Evolutionary conservation across 1,284 basidiomycete genomes (phyloP).

Genomic region (Puccinia brachypodii): DNA sequence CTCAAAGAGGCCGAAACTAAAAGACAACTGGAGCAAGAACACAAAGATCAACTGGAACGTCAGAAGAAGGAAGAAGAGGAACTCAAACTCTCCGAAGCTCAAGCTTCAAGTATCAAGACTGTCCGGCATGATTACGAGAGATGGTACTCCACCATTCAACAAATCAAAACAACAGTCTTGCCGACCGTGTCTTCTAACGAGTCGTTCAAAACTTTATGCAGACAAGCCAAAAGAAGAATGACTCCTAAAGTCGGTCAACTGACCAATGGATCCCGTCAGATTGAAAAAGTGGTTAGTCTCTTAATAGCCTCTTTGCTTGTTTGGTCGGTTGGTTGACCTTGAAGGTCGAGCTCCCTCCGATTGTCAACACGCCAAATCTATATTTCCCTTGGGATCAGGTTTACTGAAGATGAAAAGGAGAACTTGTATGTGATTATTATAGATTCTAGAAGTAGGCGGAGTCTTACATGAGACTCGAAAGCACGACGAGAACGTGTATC

Average conservation of each 20-base stretch:
- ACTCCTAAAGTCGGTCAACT: slow-evolving; percentile 89
- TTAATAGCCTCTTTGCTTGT: background rate
- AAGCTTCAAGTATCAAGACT: background rate
- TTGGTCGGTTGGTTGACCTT: slow-evolving; percentile 52
- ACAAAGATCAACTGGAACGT: slow-evolving; percentile 7
- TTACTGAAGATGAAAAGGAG: background rate
- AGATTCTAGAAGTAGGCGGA: slow-evolving; percentile 44
- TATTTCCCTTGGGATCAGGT: slow-evolving; percentile 18
- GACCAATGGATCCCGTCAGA: slow-evolving; percentile 73
- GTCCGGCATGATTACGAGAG: slow-evolving; percentile 26
- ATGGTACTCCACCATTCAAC: slow-evolving; percentile 29
- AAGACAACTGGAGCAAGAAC: slow-evolving; percentile 1
- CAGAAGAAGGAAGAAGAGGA: slow-evolving; percentile 34
- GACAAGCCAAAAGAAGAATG: slow-evolving; percentile 73
- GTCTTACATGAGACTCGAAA: slow-evolving; percentile 49
- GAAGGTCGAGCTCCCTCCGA: slow-evolving; percentile 56
- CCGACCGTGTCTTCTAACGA: slow-evolving; percentile 69
- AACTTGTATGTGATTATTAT: background rate
- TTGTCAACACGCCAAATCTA: slow-evolving; percentile 1
- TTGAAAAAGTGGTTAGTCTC: slow-evolving; percentile 69
- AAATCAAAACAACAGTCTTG: slow-evolving; percentile 73
- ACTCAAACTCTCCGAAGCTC: background rate
- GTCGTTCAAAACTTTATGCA: slow-evolving; percentile 60
- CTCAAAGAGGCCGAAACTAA: slow-evolving; percentile 3
- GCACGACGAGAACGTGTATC: slow-evolving; percentile 64